phyloP scores from a whole-genome alignment of 768 basidiomycete species.

The Tricholoma flavovirens region DNA sequence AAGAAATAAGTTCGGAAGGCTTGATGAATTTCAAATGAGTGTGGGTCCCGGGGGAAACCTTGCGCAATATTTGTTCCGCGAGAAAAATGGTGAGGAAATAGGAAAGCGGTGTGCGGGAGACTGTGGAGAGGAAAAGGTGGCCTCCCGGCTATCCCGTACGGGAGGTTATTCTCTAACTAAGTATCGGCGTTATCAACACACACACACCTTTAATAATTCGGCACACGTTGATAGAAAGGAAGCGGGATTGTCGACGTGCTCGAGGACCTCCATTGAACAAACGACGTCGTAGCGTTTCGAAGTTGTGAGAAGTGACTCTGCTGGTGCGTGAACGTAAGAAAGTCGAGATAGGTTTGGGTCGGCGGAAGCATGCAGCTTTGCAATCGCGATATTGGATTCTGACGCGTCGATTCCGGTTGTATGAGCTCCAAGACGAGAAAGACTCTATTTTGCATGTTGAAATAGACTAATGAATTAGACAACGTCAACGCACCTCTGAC shows the following conservation, averaged over 20 bases:
- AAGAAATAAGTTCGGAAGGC: slow-evolving; percentile 76
- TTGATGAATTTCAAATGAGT: slow-evolving; percentile 88
- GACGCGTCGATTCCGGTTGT: slow-evolving; percentile 93
- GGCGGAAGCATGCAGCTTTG: slow-evolving; percentile 69
- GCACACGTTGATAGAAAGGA: slow-evolving; percentile 80
- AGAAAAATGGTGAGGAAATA: slow-evolving; percentile 49
- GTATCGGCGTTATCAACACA: slow-evolving; percentile 10
- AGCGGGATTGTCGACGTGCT: slow-evolving; percentile 92
- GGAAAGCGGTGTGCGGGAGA: slow-evolving; percentile 64
- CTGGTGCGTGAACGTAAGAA: slow-evolving; percentile 66
- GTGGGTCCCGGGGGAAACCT: slow-evolving; percentile 86
- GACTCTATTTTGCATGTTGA: slow-evolving; percentile 46
- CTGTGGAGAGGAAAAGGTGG: slow-evolving; percentile 91
- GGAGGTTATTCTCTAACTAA: background rate
- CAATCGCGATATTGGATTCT: slow-evolving; percentile 79
- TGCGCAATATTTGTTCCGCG: slow-evolving; percentile 76
- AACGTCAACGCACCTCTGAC: slow-evolving; percentile 60
- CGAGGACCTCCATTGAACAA: slow-evolving; percentile 96
- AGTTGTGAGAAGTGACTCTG: slow-evolving; percentile 65
- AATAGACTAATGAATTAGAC: background rate
- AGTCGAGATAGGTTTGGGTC: slow-evolving; percentile 56
- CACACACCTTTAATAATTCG: slow-evolving; percentile 75
- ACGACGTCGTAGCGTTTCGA: slow-evolving; percentile 80
- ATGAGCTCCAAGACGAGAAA: slow-evolving; percentile 83
- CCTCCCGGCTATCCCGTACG: slow-evolving; percentile 71